These are phyloP conservation scores for Pseudogymnoascus sp. DNA, from an alignment of 2,329 filamentous ascomycete species.

Conservation along the genomic window DNA sequence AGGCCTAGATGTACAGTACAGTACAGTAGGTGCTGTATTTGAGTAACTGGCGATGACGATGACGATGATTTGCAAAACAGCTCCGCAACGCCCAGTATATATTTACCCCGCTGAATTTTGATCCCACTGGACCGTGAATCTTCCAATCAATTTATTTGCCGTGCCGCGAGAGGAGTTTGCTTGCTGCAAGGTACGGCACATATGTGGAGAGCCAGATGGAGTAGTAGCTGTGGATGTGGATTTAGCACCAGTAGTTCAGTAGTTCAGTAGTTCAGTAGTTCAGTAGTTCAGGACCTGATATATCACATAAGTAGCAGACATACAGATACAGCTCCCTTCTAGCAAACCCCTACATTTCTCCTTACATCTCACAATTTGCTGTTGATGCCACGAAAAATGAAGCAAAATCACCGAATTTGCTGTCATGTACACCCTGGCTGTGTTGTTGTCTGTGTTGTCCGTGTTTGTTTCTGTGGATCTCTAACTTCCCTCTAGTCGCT, in stretches of 20 bases:
- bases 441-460: neutral
- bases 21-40: neutral
- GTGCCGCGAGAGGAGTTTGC: neutral
- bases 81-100: neutral
- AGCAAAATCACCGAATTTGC: neutral
- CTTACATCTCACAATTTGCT: neutral
- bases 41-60: conserved; percentile 1
- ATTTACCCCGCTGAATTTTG: neutral
- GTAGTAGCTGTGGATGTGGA: neutral
- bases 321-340: neutral
- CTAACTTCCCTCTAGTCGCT: neutral
- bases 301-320: neutral
- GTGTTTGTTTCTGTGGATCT: neutral
- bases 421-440: conserved; percentile 2
- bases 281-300: neutral
- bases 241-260: neutral
- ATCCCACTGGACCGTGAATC: neutral
- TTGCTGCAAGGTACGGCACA: neutral
- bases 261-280: no score
- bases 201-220: neutral
- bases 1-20: neutral
- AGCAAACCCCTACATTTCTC: neutral
- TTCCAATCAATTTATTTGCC: neutral
- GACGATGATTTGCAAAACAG: neutral
- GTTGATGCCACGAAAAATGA: neutral